Percentiles rank a stretch among this genome's conserved stretches.
phyloP scores from a whole-genome alignment of 345 rosid species.

The Carallia brachiata region DNA sequence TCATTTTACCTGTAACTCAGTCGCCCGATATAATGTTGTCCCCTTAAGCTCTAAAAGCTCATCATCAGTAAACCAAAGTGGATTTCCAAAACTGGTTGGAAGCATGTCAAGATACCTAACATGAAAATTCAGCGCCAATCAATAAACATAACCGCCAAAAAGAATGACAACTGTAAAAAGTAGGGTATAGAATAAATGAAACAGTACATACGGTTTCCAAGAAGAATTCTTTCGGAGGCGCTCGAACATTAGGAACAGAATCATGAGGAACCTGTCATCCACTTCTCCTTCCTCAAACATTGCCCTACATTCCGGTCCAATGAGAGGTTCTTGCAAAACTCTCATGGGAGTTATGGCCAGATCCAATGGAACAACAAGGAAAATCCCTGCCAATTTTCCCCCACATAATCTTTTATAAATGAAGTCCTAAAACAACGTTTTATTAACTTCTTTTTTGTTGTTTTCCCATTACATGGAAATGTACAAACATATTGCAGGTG shows the following conservation, averaged over 20 bases:
- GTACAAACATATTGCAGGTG: background rate
- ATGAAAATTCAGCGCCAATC: slow-evolving; percentile 8
- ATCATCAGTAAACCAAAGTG: slow-evolving; percentile 84
- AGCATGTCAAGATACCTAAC: slow-evolving; percentile 89
- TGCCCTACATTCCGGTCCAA: slow-evolving; percentile 80
- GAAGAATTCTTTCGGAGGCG: slow-evolving; percentile 70
- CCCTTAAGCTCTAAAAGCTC: slow-evolving; percentile 77
- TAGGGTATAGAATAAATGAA: background rate
- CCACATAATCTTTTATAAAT: background rate
- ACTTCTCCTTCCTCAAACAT: slow-evolving; percentile 81
- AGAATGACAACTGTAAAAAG: background rate
- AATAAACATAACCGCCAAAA: slow-evolving; percentile 8
- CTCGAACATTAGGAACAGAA: slow-evolving; percentile 72
- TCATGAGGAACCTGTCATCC: slow-evolving; percentile 85
- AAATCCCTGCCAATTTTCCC: slow-evolving; percentile 48
- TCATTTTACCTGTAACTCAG: slow-evolving; percentile 63
- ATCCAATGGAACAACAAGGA: slow-evolving; percentile 74
- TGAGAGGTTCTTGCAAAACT: slow-evolving; percentile 84
- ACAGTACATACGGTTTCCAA: slow-evolving; percentile 77
- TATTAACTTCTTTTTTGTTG: background rate
- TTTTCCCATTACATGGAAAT: background rate
- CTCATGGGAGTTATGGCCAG: slow-evolving; percentile 96
- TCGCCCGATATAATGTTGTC: slow-evolving; percentile 68
- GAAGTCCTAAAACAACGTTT: background rate
- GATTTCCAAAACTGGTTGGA: slow-evolving; percentile 71